A percentile compares a stretch with the other conserved stretches of the same genome.
phyloP scores from a whole-genome alignment of 1,139 yeast species.

The Saccharomyces pastorianus region DNA sequence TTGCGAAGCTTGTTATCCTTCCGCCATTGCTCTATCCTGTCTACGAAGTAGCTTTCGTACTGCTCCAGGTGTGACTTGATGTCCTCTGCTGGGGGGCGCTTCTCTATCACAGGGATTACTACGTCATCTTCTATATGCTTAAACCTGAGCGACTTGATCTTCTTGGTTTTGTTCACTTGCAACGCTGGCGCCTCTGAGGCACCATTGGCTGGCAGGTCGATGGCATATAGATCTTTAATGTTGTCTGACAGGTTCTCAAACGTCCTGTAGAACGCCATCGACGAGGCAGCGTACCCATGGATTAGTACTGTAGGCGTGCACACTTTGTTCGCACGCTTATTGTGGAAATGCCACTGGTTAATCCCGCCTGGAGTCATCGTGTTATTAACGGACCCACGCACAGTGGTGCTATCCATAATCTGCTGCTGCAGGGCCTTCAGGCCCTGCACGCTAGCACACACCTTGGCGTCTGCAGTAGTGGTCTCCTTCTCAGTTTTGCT shows the following conservation, averaged over 20 bases:
- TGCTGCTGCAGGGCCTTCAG: conserved; percentile 13
- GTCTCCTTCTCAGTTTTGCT: conserved; percentile 1
- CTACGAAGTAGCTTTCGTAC: conserved; percentile 70
- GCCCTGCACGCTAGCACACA: conserved; percentile 4
- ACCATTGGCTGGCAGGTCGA: conserved; percentile 85
- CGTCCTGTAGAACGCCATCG: conserved; percentile 77
- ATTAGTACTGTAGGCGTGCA: conserved; percentile 47
- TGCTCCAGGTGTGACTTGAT: conserved; percentile 13
- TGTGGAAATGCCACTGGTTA: conserved; percentile 26
- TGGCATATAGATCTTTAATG: conserved; percentile 52
- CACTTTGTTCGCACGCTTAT: conserved; percentile 10
- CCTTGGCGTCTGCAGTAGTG: conserved; percentile 3
- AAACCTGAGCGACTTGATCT: conserved; percentile 2
- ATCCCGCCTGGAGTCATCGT: conserved; percentile 15
- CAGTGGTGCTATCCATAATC: conserved; percentile 10
- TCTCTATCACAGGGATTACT: conserved; percentile 15
- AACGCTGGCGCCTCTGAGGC: conserved; percentile 19
- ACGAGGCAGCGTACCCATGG: conserved; percentile 90
- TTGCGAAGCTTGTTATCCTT: conserved; percentile 43
- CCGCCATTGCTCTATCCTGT: conserved; percentile 83
- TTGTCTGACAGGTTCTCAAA: conserved; percentile 44
- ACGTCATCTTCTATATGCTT: conserved; percentile 3
- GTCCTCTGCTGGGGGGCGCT: background rate
- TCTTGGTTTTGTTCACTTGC: conserved; percentile 21
- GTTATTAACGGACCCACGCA: conserved; percentile 7